phyloP scores from a whole-genome alignment of 257 asterid genomes.

The Fraxinus excelsior region DNA sequence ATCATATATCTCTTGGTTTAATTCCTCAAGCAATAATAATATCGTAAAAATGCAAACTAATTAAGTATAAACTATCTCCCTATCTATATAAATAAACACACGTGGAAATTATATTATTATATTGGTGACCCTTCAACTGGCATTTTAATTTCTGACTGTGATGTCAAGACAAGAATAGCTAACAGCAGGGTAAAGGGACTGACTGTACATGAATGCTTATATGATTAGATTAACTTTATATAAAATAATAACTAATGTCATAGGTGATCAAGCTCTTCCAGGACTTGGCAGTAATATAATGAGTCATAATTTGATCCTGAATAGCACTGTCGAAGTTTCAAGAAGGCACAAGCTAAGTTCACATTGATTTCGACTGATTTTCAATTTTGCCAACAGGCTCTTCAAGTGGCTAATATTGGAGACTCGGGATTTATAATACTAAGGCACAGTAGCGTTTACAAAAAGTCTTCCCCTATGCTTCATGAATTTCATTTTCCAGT shows the following conservation, averaged over 20 bases:
- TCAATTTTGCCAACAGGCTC: constrained; percentile 47
- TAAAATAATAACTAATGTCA: too few species aligned
- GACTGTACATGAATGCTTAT: not conserved
- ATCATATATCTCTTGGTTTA: not conserved
- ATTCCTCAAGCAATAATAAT: not conserved
- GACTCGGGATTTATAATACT: constrained; percentile 75
- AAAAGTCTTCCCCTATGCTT: constrained; percentile 67
- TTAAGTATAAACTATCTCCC: too few species aligned
- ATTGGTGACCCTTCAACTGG: not conserved
- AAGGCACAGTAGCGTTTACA: constrained; percentile 57
- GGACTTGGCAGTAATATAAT: too few species aligned
- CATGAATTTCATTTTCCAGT: constrained; percentile 70
- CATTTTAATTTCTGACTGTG: not conserved
- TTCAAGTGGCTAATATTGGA: constrained; percentile 78
- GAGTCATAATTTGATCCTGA: too few species aligned
- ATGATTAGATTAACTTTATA: not conserved
- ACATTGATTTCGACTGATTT: constrained; percentile 1
- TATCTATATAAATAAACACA: not conserved
- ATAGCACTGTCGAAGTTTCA: too few species aligned
- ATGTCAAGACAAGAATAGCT: not conserved
- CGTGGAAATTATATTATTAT: not conserved
- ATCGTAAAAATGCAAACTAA: not conserved
- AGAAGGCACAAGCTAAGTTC: not conserved
- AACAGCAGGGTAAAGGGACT: not conserved
- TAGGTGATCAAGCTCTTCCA: too few species aligned